Evolutionary conservation across 1,284 basidiomycete species (phyloP), one percentile per base, ranked within the genome.

Genomic region (Cryptococcus sp.): DNA sequence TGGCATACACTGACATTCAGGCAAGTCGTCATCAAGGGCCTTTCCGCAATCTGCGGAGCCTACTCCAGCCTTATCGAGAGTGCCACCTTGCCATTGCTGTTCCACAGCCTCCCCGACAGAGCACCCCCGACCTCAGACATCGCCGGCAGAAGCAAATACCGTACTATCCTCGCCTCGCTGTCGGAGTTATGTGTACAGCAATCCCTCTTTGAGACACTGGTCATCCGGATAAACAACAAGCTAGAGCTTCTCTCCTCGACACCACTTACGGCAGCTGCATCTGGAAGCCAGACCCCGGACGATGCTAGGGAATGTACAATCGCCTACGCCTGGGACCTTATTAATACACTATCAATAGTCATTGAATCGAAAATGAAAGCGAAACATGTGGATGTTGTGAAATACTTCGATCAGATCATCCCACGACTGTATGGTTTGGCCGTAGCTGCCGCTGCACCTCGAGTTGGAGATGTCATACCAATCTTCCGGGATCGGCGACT

Each of bases 251-350:
- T 72, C 13, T 54, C 82, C n/a, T 46, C 64, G 31, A 42, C 46
- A 14, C 55, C 49, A 19, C 18, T 36, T 2, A 48, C 49, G 4
- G 44, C 14, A 9, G 57, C 59, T 19, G 53, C 49, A 9, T 25
- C 46, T 1, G 52, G 52, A 10, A 47, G 45, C 14, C 56, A 66
- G 16, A 63, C 61, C 14, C 57, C 55, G 19, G 46, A 24, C 14
- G 50, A 46, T 13, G 78, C 79, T 48, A 49, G 69, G 9, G 85
- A 88, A 67, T 78, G 82, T 13, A 76, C 71, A 18, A 82, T 86
- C 1, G 87, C 89, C 10, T 96, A 92, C 67, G 84, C 83, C 0
- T 88, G 90, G 73, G 83, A 90, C 28, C 79, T 96, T n/a, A 78
- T 96, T 25, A 77, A 80, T 52, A 82, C 86, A 0, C 73, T 96